Evolutionary conservation across 345 rosid species (phyloP).

Genomic region (Punica granatum): DNA sequence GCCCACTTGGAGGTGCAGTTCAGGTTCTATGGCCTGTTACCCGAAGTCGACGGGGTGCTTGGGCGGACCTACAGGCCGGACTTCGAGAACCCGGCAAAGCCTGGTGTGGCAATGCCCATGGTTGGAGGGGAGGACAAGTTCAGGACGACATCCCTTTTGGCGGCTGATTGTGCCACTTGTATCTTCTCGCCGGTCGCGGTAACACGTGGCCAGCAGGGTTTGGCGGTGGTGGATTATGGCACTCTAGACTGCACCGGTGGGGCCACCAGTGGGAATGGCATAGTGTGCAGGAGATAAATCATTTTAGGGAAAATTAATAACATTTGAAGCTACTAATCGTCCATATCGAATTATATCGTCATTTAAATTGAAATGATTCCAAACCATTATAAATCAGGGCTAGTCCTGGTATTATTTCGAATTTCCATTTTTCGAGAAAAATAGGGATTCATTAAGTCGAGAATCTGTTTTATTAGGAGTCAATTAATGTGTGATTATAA

Average conservation of each 20-base stretch:
- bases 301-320: too few species aligned
- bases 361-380: too few species aligned
- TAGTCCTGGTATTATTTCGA: too few species aligned
- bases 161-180: conserved; percentile 33
- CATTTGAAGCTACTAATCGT: too few species aligned
- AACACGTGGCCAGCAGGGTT: neutral
- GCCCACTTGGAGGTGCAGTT: conserved; percentile 64
- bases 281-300: conserved; percentile 44
- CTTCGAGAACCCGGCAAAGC: conserved; percentile 58
- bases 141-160: conserved; percentile 43
- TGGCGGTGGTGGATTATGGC: conserved; percentile 21
- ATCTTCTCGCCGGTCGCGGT: conserved; percentile 16
- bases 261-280: conserved; percentile 37
- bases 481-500: neutral
- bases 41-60: conserved; percentile 55
- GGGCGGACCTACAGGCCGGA: conserved; percentile 60
- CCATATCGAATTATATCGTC: too few species aligned
- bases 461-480: neutral
- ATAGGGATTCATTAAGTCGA: too few species aligned
- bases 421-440: neutral
- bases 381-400: too few species aligned
- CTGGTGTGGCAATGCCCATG: conserved; percentile 57
- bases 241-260: conserved; percentile 43
- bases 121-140: conserved; percentile 52
- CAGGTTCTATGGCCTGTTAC: conserved; percentile 46